Base-by-base conservation (phyloP, 1,139 yeast genomes). In the Geotrichum fermentans region DNA sequence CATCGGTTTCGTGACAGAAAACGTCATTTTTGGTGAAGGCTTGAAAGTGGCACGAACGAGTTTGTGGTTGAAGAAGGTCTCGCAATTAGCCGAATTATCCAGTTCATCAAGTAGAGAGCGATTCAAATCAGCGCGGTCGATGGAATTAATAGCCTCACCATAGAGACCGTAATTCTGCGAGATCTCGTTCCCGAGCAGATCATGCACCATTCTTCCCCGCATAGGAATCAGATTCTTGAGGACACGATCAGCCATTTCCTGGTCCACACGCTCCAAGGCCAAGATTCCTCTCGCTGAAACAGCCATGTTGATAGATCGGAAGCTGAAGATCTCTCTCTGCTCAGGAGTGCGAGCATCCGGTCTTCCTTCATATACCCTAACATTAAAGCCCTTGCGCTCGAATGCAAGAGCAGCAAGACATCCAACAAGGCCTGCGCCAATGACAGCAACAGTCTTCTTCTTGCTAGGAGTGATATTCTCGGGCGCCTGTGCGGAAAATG, bases 161-260 rank as follows among this genome's bases (percentile, higher is more conserved):
- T 80, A 77, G n/a, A 86, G 69, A 3, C 96, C 96, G 62, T 90
- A 90, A 38, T 72, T 60, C 60, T 88, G 96, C 28, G 86, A 73
- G 54, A 76, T 80, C 61, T 80, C 83, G 30, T 69, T 67, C 0
- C 95, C 96, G 10, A 73, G 60, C 18, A 67, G 50, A 58, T 82
- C 83, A 63, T 90, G 97, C 51, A 90, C 81, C 97, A 89, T 89
- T 40, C 97, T 72, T 1, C 96, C 97, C 43, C 77, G 69, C 90
- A 90, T 85, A 2, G 96, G 96, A 32, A 86, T 83, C 17, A 85
- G 77, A 42, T 78, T 78, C 36, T 72, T 69, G 56, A 85, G 62
- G 1, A 86, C 74, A 16, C 80, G 64, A 0, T 69, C 67, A 7
- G 84, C 79, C 72, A 88, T 72, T 10, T 67, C 74, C 1, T 69